phyloP scores from a whole-genome alignment of 176 grass and related monocot species.

The Carex parvula region DNA sequence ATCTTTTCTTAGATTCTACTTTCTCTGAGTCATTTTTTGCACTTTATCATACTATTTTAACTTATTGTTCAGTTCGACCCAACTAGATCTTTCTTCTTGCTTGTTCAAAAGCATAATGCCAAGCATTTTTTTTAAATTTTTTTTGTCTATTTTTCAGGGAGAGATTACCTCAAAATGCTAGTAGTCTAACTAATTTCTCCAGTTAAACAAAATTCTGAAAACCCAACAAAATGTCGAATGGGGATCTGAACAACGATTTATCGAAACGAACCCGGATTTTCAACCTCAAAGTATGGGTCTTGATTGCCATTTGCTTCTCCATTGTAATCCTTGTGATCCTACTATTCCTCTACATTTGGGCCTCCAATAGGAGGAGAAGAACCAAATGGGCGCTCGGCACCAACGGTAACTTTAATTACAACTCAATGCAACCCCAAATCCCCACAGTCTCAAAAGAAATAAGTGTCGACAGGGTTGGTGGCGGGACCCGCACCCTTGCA shows the following conservation, averaged over 20 bases:
- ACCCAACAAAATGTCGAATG: conserved; percentile 34
- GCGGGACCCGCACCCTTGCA: conserved; percentile 45
- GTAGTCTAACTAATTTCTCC: conserved; percentile 3
- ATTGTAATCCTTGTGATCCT: conserved; percentile 71
- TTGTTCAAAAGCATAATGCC: not conserved
- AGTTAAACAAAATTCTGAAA: conserved; percentile 13
- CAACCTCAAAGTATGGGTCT: conserved; percentile 69
- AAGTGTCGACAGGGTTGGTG: conserved; percentile 64
- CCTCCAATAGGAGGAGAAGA: conserved; percentile 48
- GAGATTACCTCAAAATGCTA: not conserved
- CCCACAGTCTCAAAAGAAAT: conserved; percentile 98
- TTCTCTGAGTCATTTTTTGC: conserved; percentile 3
- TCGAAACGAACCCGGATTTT: conserved; percentile 50
- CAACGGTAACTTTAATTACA: conserved; percentile 46
- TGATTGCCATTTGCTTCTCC: conserved; percentile 72
- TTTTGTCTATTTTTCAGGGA: not conserved
- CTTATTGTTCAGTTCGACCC: not conserved
- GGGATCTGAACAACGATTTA: conserved; percentile 48
- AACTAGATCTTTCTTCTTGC: not conserved
- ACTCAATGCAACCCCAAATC: conserved; percentile 62
- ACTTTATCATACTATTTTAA: not conserved
- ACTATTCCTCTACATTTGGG: conserved; percentile 77
- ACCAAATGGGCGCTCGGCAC: conserved; percentile 28
- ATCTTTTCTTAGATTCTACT: conserved; percentile 3
- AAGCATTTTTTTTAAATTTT: not conserved